Conservation (phyloP, 805 yeast genomes). For the Wickerhamiella shivajii region DNA sequence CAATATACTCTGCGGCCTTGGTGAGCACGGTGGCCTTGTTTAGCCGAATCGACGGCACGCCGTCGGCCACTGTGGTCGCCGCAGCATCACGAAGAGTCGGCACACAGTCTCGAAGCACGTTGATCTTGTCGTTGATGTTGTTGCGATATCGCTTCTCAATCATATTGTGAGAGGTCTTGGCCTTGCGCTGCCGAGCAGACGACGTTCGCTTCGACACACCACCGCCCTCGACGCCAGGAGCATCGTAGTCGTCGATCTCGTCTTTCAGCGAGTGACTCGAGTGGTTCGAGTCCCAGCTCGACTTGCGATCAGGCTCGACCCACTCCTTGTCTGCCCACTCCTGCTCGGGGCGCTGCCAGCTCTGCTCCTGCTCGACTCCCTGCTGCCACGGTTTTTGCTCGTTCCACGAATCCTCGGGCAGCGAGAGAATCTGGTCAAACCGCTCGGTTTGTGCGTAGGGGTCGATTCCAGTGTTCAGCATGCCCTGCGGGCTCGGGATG, state of each 20-base stretch:
- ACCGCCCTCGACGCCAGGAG: background rate
- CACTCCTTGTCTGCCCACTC: background rate
- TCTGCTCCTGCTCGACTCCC: background rate
- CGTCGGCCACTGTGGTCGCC: conserved; percentile 45
- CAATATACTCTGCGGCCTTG: conserved; percentile 68
- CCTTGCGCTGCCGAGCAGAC: conserved; percentile 22
- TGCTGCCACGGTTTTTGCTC: background rate
- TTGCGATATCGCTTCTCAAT: conserved; percentile 61
- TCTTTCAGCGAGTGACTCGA: background rate
- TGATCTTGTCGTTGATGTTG: conserved; percentile 54
- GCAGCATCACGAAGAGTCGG: conserved; percentile 52
- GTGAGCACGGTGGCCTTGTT: conserved; percentile 67
- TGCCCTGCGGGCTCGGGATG: conserved; percentile 9
- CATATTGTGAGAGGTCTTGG: conserved; percentile 51
- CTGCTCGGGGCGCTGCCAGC: no score
- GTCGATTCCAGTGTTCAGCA: conserved; percentile 9
- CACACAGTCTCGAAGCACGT: conserved; percentile 53
- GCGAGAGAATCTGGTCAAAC: conserved; percentile 6
- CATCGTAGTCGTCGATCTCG: conserved; percentile 1
- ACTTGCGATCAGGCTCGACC: no score
- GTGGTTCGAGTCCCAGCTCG: no score
- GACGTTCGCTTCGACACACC: conserved; percentile 2
- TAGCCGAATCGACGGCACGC: conserved; percentile 60
- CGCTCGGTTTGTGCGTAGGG: conserved; percentile 5
- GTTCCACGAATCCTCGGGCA: conserved; percentile 6